Percentiles rank a stretch among this genome's conserved stretches.
These are phyloP conservation scores for Hemisphaericaspora subhashii DNA, from an alignment of 1,139 yeast species.

Conservation along the genomic window DNA sequence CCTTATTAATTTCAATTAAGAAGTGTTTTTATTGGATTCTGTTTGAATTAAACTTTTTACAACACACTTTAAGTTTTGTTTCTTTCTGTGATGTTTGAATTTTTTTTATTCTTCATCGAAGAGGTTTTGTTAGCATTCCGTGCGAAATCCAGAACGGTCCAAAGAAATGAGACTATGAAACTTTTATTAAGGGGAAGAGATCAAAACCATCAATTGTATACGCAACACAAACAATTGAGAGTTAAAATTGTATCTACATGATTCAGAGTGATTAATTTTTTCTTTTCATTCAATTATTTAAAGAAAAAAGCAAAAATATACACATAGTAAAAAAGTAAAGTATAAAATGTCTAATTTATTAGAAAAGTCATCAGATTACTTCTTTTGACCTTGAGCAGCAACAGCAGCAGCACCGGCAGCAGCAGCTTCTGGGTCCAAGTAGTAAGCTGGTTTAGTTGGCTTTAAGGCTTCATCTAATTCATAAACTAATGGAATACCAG, in stretches of 20 bases:
- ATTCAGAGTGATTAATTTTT: too few species aligned
- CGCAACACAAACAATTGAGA: neutral
- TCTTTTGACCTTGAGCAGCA: constrained; percentile 90
- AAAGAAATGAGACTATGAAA: too few species aligned
- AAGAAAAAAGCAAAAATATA: neutral
- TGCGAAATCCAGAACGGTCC: too few species aligned
- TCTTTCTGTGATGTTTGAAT: too few species aligned
- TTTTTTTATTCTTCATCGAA: too few species aligned
- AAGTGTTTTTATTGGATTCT: too few species aligned
- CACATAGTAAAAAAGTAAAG: neutral
- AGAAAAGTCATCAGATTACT: constrained; percentile 15
- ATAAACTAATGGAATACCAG: constrained; percentile 98
- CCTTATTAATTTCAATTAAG: too few species aligned
- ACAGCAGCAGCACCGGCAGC: constrained; percentile 99
- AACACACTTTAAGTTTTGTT: too few species aligned
- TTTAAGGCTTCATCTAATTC: constrained; percentile 86
- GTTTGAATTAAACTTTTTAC: too few species aligned
- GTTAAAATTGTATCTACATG: too few species aligned
- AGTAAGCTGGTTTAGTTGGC: constrained; percentile 92
- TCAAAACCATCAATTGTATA: neutral
- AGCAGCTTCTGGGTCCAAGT: constrained; percentile 99
- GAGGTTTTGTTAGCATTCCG: too few species aligned
- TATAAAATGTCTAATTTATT: constrained; percentile 16
- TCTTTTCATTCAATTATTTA: neutral
- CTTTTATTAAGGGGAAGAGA: too few species aligned